Evolutionary conservation across 768 basidiomycete genomes (phyloP).

Genomic region (Suillus spraguei): DNA sequence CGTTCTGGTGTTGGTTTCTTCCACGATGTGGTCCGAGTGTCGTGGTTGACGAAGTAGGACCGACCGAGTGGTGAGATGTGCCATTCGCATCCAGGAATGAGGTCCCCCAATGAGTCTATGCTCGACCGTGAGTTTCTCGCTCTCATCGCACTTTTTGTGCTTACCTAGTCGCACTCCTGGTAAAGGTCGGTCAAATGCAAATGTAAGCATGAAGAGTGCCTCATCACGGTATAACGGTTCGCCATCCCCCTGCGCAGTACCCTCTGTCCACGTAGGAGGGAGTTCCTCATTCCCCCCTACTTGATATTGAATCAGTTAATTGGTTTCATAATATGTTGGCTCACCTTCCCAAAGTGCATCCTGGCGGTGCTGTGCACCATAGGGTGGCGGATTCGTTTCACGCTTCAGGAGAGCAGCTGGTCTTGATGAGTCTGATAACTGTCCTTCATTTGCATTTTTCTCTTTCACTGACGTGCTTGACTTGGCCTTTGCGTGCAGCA

Average conservation of each 20-base stretch:
- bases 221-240: no score
- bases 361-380: slow-evolving; percentile 5
- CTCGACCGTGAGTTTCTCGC: neutral
- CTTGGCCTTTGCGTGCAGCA: neutral
- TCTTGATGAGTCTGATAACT: neutral
- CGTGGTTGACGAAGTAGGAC: neutral
- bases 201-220: neutral
- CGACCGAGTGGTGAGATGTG: neutral
- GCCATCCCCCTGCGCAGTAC: no score
- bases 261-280: neutral
- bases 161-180: neutral
- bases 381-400: neutral
- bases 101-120: neutral
- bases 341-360: neutral
- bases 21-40: neutral
- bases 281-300: neutral
- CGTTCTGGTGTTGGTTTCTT: neutral
- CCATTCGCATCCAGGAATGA: neutral
- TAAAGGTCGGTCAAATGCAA: no score
- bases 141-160: neutral
- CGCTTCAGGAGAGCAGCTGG: neutral
- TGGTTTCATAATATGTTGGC: no score
- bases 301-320: neutral
- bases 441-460: neutral
- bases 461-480: neutral